These are phyloP conservation scores for Populus deltoides DNA, from an alignment of 345 rosid species.

Conservation along the genomic window DNA sequence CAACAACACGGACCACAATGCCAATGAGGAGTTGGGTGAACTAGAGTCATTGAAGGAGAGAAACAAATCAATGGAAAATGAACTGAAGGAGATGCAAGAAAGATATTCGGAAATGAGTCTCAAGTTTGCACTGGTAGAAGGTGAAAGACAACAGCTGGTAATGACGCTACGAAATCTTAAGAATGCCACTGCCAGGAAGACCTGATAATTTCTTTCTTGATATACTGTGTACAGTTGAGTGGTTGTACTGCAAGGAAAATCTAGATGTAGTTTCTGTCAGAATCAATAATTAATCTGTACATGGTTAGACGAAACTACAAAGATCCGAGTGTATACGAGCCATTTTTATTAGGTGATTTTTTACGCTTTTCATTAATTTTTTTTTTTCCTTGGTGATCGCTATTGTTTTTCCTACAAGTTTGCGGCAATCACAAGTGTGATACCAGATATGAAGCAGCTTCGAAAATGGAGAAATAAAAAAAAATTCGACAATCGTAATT, in stretches of 20 bases:
- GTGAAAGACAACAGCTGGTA: constrained; percentile 86
- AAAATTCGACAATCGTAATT: no score
- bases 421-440: no score
- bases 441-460: no score
- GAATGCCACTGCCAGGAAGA: constrained; percentile 64
- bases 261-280: constrained; percentile 2
- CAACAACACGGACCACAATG: constrained; percentile 8
- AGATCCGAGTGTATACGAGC: constrained; percentile 19
- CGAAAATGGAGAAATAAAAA: no score
- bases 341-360: neutral
- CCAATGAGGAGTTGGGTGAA: constrained; percentile 36
- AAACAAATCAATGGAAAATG: constrained; percentile 71
- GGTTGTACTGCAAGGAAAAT: no score
- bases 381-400: no score
- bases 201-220: constrained; percentile 28
- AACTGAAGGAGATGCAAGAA: constrained; percentile 91
- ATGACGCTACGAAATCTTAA: constrained; percentile 77
- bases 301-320: constrained; percentile 22
- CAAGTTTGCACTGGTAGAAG: constrained; percentile 90
- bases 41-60: constrained; percentile 48
- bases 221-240: constrained; percentile 4
- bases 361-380: neutral
- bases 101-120: constrained; percentile 89
- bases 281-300: constrained; percentile 41
- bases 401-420: no score